These are phyloP conservation scores for Rosa multiflora DNA, from an alignment of 306 rosid species.

Conservation along the genomic window DNA sequence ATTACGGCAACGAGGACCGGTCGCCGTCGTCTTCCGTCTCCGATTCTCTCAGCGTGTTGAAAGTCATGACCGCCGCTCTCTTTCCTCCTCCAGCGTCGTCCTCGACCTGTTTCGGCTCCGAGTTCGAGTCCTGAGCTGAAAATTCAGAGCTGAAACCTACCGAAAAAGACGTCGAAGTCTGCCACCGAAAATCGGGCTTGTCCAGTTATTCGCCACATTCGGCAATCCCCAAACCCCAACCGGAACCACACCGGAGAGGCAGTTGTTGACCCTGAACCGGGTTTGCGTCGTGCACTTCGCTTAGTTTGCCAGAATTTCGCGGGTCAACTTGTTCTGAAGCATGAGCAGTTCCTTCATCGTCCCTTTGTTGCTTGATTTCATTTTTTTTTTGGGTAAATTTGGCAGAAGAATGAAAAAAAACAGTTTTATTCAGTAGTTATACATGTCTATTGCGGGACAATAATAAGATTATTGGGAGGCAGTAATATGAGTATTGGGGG, in stretches of 20 bases:
- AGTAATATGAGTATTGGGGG: too few species aligned
- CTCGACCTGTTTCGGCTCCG: constrained; percentile 7
- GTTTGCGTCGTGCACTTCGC: constrained; percentile 42
- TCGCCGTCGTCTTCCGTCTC: constrained; percentile 55
- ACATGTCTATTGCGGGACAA: too few species aligned
- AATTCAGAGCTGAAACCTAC: constrained; percentile 38
- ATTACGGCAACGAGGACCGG: background rate
- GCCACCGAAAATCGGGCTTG: background rate
- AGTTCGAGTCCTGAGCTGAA: constrained; percentile 25
- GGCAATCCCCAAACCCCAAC: constrained; percentile 80
- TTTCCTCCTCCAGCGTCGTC: constrained; percentile 27
- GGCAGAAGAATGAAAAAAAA: too few species aligned
- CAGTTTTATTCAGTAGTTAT: too few species aligned
- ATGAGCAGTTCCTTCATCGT: constrained; percentile 45
- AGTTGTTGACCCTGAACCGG: constrained; percentile 64
- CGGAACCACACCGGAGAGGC: constrained; percentile 74
- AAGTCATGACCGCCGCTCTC: constrained; percentile 56
- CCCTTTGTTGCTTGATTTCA: constrained; percentile 39
- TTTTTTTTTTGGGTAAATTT: too few species aligned
- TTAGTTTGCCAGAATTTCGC: constrained; percentile 66
- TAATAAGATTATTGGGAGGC: too few species aligned
- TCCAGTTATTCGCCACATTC: background rate
- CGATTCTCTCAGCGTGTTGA: constrained; percentile 56
- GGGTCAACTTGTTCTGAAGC: constrained; percentile 79
- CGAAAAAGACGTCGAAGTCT: constrained; percentile 50